phyloP scores from a whole-genome alignment of 345 rosid species.

The Eucalyptus victrix region DNA sequence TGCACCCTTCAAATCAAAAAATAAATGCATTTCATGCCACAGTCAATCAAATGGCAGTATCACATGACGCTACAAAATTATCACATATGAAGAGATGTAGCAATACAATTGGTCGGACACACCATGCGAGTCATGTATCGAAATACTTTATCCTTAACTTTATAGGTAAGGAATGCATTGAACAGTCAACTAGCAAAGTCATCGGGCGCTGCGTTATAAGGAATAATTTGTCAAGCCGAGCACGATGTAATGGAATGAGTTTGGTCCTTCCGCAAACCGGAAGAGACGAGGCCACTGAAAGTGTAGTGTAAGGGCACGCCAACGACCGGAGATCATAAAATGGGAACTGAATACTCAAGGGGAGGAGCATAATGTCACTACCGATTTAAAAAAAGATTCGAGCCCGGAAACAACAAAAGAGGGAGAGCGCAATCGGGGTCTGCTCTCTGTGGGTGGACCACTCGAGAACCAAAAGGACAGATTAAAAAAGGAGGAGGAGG shows the following conservation, averaged over 20 bases:
- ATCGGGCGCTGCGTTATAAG: neutral
- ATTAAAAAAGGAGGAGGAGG: neutral
- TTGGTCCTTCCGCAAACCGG: neutral
- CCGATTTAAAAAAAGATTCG: neutral
- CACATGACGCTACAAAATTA: neutral
- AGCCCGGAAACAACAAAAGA: neutral
- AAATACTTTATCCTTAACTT: neutral
- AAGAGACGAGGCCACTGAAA: neutral
- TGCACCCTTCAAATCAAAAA: neutral
- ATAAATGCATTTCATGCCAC: neutral
- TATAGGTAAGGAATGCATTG: neutral
- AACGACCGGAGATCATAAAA: neutral
- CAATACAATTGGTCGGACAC: neutral
- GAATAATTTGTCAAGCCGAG: neutral
- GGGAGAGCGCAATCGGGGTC: neutral
- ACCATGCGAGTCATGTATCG: rapidly evolving
- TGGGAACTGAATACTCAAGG: neutral
- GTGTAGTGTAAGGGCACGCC: neutral
- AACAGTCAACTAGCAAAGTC: neutral
- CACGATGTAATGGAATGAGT: neutral
- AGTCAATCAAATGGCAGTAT: neutral
- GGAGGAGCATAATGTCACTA: neutral
- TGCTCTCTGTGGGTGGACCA: neutral
- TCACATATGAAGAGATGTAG: neutral
- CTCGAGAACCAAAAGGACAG: neutral